A percentile compares a stretch with the other conserved stretches of the same genome.
These are phyloP conservation scores for Rhizopus stolonifer DNA, from an alignment of 371 early-diverging fungal genomes.

Conservation along the genomic window DNA sequence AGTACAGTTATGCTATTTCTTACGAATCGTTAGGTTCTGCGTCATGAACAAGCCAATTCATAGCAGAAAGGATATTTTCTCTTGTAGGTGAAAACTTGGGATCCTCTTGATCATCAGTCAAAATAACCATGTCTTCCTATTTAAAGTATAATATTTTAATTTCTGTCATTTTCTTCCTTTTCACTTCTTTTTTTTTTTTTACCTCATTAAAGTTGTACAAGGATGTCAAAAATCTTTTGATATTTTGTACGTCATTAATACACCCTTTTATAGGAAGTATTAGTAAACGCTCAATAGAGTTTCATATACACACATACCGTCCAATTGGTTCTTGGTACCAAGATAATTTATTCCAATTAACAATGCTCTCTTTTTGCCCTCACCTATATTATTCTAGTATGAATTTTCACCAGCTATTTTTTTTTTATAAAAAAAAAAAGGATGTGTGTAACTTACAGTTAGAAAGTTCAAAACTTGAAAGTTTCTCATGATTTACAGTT, in stretches of 20 bases:
- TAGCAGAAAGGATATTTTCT: slow-evolving; percentile 75
- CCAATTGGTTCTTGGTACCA: slow-evolving; percentile 63
- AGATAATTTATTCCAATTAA: slow-evolving; percentile 93
- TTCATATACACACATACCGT: slow-evolving; percentile 37
- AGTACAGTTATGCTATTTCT: slow-evolving; percentile 13
- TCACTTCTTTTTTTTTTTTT: background rate
- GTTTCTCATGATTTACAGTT: slow-evolving; percentile 19
- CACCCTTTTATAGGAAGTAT: too few relatives aligned
- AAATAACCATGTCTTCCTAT: slow-evolving; percentile 69
- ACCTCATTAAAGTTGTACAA: slow-evolving; percentile 67
- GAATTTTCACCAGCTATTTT: too few relatives aligned
- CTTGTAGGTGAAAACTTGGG: slow-evolving; percentile 73
- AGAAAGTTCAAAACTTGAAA: slow-evolving; percentile 58
- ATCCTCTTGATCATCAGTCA: slow-evolving; percentile 85
- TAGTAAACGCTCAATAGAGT: too few relatives aligned
- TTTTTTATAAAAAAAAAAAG: too few relatives aligned
- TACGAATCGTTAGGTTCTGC: slow-evolving; percentile 83
- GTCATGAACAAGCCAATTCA: slow-evolving; percentile 88
- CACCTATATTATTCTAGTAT: slow-evolving; percentile 29
- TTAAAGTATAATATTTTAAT: background rate
- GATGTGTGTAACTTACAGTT: slow-evolving; percentile 72
- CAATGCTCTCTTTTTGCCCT: slow-evolving; percentile 78
- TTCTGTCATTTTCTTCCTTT: background rate
- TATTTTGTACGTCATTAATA: slow-evolving; percentile 89
- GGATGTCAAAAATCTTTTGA: slow-evolving; percentile 69